Evolutionary conservation across 129 eudicot species (phyloP).

Genomic region (Glebionis coronaria): DNA sequence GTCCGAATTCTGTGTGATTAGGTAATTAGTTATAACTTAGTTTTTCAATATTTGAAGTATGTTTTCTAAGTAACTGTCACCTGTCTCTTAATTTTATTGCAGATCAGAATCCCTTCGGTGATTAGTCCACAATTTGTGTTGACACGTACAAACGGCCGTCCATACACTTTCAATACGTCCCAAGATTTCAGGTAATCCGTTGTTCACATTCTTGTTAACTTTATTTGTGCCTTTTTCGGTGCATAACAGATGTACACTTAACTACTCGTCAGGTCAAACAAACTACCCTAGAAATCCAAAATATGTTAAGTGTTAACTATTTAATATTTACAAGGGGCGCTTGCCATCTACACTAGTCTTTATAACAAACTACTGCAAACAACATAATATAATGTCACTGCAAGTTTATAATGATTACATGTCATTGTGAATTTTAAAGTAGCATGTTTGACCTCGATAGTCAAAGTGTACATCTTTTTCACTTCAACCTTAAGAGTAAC

Average conservation of each 20-base stretch:
- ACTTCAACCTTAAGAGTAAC: not conserved
- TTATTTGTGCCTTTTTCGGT: conserved; percentile 4
- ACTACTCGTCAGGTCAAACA: conserved; percentile 1
- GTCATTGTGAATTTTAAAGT: not conserved
- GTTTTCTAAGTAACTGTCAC: not conserved
- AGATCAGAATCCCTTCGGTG: conserved; percentile 87
- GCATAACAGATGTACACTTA: not conserved
- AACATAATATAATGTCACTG: conserved; percentile 6
- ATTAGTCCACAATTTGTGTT: conserved; percentile 71
- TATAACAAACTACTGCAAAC: no score
- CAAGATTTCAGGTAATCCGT: conserved; percentile 65
- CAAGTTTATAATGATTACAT: not conserved
- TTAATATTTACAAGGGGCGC: not conserved
- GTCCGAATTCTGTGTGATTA: not conserved
- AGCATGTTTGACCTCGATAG: conserved; percentile 11
- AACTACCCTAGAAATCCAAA: not conserved
- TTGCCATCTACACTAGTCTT: not conserved
- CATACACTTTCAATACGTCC: conserved; percentile 63
- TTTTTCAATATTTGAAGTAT: no score
- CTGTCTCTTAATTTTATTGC: conserved; percentile 23
- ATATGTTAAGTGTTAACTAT: not conserved
- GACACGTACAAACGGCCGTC: conserved; percentile 67
- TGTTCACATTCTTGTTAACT: conserved; percentile 15
- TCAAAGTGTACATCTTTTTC: not conserved
- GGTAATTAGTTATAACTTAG: no score